These are phyloP conservation scores for Nitzschia sp. DNA, from an alignment of 108 stramenopile genomes.

Conservation along the genomic window DNA sequence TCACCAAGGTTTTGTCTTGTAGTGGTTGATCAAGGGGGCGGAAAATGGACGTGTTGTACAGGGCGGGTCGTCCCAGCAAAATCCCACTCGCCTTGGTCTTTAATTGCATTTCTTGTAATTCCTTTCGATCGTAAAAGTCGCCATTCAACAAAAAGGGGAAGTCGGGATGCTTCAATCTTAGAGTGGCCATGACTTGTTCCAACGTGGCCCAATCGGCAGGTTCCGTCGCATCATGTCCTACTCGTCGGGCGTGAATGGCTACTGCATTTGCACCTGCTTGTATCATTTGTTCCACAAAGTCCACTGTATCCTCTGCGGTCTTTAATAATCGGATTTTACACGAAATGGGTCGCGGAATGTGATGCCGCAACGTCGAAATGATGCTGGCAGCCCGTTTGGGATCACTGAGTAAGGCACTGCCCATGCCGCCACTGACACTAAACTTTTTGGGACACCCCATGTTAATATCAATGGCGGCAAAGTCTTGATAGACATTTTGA, in stretches of 20 bases:
- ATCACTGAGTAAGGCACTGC: conserved; percentile 86
- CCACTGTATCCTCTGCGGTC: conserved; percentile 72
- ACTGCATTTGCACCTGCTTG: conserved; percentile 92
- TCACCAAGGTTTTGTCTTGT: conserved; percentile 74
- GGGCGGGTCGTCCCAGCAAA: conserved; percentile 92
- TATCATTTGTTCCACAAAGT: conserved; percentile 78
- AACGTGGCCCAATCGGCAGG: conserved; percentile 83
- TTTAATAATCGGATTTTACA: conserved; percentile 94
- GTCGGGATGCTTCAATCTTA: conserved; percentile 45
- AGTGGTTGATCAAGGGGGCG: conserved; percentile 33
- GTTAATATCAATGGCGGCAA: conserved; percentile 93
- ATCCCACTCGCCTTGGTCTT: conserved; percentile 82
- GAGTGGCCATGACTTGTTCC: conserved; percentile 64
- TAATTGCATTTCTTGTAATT: conserved; percentile 56
- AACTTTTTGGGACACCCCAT: conserved; percentile 99
- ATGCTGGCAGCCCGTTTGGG: conserved; percentile 71
- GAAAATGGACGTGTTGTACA: conserved; percentile 91
- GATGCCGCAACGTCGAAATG: conserved; percentile 57
- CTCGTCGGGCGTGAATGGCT: conserved; percentile 88
- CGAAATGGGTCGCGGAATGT: conserved; percentile 72
- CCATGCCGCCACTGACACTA: conserved; percentile 92
- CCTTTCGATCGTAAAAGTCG: conserved; percentile 88
- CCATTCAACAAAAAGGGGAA: conserved; percentile 89
- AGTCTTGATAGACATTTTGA: conserved; percentile 73
- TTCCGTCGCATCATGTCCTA: conserved; percentile 60